Conservation (phyloP, 2,329 filamentous ascomycete genomes). For the Penicillium decumbens region DNA sequence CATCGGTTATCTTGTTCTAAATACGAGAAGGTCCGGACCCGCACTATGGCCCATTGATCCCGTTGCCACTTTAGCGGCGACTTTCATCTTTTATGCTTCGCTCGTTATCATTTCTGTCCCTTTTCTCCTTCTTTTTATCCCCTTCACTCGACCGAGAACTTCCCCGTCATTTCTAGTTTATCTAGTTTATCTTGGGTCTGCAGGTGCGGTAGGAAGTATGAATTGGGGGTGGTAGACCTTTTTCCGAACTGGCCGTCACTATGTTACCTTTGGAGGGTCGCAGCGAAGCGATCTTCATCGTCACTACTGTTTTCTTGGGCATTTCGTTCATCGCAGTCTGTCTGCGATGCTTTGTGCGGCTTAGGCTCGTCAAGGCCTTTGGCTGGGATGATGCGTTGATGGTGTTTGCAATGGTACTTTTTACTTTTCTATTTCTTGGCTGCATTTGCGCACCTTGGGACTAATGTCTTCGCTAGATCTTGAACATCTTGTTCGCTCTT, state of each 20-base stretch:
- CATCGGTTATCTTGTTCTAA: background rate
- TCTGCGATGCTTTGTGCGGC: constrained; percentile 36
- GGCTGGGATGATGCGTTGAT: constrained; percentile 39
- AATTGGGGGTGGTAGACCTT: constrained; percentile 8
- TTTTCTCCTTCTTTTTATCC: constrained; percentile 2
- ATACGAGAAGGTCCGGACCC: constrained; percentile 8
- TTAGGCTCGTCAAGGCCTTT: constrained; percentile 34
- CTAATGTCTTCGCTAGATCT: constrained; percentile 14
- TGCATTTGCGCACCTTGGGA: background rate
- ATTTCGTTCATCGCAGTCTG: constrained; percentile 33
- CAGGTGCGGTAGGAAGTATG: constrained; percentile 2
- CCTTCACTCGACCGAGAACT: background rate
- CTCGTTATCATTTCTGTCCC: constrained; percentile 1
- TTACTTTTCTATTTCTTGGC: background rate
- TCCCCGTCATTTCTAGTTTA: background rate
- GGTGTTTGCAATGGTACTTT: constrained; percentile 35
- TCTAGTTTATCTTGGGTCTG: background rate
- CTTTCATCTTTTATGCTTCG: constrained; percentile 16
- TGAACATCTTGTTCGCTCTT: constrained; percentile 34
- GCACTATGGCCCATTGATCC: constrained; percentile 5
- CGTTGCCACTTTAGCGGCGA: constrained; percentile 12
- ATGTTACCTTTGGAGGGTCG: constrained; percentile 33
- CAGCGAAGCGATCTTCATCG: constrained; percentile 32
- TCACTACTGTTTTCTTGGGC: constrained; percentile 30
- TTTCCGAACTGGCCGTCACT: constrained; percentile 8